Evolutionary conservation across 2,329 filamentous ascomycete species (phyloP).

Genomic region (Talaromyces sp.): DNA sequence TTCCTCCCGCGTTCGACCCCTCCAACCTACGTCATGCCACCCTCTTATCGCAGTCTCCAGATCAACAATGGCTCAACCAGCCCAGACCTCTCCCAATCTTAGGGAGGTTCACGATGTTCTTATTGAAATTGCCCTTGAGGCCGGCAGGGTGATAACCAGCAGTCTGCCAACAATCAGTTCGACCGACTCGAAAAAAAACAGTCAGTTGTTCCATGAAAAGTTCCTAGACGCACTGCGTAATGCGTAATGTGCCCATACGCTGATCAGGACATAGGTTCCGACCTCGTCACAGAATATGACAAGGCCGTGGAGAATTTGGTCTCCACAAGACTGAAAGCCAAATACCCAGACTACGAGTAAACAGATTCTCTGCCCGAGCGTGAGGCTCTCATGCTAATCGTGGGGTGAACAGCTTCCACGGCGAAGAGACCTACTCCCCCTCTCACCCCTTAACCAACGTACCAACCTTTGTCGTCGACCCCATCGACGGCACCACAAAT

Average conservation of each 20-base stretch:
- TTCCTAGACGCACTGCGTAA: neutral
- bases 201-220: too few relatives aligned
- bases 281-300: constrained; percentile 63
- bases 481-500: constrained; percentile 63
- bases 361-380: too few relatives aligned
- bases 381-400: neutral
- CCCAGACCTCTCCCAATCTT: constrained; percentile 25
- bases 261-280: constrained; percentile 44
- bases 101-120: constrained; percentile 44
- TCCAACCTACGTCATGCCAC: neutral
- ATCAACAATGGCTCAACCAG: neutral
- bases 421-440: constrained; percentile 59
- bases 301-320: constrained; percentile 59
- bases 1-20: neutral
- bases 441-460: constrained; percentile 48
- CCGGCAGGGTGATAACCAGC: constrained; percentile 42
- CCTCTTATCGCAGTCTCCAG: neutral
- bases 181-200: constrained; percentile 47
- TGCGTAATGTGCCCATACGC: neutral
- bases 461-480: constrained; percentile 61
- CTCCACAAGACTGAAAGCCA: constrained; percentile 47
- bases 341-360: constrained; percentile 53
- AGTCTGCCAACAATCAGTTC: constrained; percentile 38
- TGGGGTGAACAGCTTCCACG: constrained; percentile 46
- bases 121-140: constrained; percentile 38